Conservation (phyloP, 306 rosid genomes). For the Urtica urens region DNA sequence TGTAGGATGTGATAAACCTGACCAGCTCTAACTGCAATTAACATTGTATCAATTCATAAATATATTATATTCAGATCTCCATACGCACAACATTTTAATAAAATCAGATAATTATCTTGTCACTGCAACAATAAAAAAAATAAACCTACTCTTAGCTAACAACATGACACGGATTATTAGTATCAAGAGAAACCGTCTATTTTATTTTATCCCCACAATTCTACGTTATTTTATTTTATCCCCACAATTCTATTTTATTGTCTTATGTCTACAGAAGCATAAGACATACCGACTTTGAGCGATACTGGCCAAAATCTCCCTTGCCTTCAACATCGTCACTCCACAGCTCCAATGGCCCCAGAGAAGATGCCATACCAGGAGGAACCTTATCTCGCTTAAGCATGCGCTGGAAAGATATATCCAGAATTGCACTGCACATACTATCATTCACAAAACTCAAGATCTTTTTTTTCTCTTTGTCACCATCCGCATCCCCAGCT, state of each 20-base stretch:
- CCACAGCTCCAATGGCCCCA: constrained; percentile 87
- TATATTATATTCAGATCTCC: too few relatives aligned
- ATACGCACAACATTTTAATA: too few relatives aligned
- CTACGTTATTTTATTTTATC: too few relatives aligned
- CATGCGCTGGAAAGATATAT: constrained; percentile 70
- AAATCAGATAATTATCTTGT: too few relatives aligned
- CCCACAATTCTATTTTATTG: too few relatives aligned
- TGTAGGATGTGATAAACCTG: constrained; percentile 67
- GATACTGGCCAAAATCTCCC: constrained; percentile 83
- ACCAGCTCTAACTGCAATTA: constrained; percentile 68
- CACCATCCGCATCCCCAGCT: constrained; percentile 44
- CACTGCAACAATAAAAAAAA: too few relatives aligned
- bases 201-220: too few relatives aligned
- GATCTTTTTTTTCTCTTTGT: constrained; percentile 38
- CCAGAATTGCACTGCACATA: constrained; percentile 52
- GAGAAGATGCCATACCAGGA: constrained; percentile 35
- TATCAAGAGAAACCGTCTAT: too few relatives aligned
- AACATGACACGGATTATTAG: too few relatives aligned
- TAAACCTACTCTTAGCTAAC: too few relatives aligned
- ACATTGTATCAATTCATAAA: not conserved
- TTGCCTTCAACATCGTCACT: constrained; percentile 80
- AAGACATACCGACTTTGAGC: constrained; percentile 71
- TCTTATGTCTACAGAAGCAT: too few relatives aligned
- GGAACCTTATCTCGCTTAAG: constrained; percentile 76
- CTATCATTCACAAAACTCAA: constrained; percentile 58